Percentiles rank a stretch among this genome's conserved stretches.
Conservation (phyloP, 2,329 filamentous ascomycete genomes). For the Verticillium klebahnii region DNA sequence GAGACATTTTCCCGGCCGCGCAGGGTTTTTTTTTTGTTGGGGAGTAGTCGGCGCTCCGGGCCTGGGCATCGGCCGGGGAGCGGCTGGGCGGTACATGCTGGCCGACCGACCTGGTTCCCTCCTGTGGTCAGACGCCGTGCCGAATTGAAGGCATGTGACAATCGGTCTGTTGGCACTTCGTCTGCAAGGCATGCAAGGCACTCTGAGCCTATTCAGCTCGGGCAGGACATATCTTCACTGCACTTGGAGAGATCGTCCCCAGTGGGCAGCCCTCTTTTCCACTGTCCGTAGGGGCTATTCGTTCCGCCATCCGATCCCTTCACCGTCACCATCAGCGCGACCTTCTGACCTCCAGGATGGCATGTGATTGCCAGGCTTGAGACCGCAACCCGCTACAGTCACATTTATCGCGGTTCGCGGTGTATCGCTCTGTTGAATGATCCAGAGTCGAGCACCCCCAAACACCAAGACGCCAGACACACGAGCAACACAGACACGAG, state of each 20-base stretch:
- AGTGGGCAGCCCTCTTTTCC: neutral
- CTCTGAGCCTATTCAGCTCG: neutral
- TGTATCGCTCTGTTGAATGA: no score
- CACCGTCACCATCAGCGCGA: neutral
- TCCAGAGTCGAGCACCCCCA: no score
- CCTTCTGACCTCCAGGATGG: neutral
- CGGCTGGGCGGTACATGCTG: neutral
- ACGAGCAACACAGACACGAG: neutral
- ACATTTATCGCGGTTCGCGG: no score
- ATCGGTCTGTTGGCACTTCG: neutral
- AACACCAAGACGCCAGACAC: neutral
- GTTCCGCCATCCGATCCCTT: neutral
- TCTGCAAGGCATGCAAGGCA: neutral
- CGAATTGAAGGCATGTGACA: neutral
- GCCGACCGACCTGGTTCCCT: neutral
- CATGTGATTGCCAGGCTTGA: neutral
- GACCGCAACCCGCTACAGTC: no score
- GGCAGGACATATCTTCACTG: neutral
- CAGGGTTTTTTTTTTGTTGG: neutral
- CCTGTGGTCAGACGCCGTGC: neutral
- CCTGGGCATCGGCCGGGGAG: neutral
- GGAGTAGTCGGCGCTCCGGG: neutral
- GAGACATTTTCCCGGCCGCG: neutral
- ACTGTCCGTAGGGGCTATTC: neutral
- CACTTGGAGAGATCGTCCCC: neutral